These are phyloP conservation scores for Tricholoma matsutake DNA, from an alignment of 768 basidiomycete genomes.

Conservation along the genomic window DNA sequence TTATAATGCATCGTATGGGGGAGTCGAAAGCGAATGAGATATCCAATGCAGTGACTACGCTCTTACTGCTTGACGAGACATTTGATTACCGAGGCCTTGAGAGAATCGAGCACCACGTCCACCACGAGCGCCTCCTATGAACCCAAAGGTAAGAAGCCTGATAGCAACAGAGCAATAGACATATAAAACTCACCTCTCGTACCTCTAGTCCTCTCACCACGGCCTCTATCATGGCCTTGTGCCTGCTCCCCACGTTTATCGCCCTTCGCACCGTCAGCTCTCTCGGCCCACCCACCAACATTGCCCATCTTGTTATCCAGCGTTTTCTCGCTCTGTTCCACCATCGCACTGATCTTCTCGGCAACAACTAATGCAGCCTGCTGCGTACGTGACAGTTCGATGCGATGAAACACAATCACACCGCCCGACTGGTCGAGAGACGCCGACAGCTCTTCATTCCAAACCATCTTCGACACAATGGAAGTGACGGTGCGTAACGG, in stretches of 20 bases:
- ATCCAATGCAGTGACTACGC: neutral
- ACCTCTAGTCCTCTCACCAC: slow-evolving; percentile 66
- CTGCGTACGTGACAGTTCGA: slow-evolving; percentile 85
- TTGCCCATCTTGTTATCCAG: slow-evolving; percentile 83
- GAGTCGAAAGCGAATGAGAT: neutral
- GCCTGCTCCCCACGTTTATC: slow-evolving; percentile 80
- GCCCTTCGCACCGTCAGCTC: slow-evolving; percentile 66
- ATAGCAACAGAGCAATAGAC: neutral
- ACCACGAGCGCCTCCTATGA: slow-evolving; percentile 52
- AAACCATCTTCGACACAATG: slow-evolving; percentile 97
- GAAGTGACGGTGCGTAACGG: slow-evolving; percentile 80
- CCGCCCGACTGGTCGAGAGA: slow-evolving; percentile 89
- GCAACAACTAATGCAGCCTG: slow-evolving; percentile 87
- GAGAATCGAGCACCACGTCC: slow-evolving; percentile 81
- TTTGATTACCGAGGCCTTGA: slow-evolving; percentile 80
- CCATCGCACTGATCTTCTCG: slow-evolving; percentile 80
- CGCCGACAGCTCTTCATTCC: slow-evolving; percentile 92
- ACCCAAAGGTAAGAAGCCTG: neutral
- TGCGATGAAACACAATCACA: slow-evolving; percentile 90
- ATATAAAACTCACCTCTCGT: slow-evolving; percentile 46
- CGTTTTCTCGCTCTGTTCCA: slow-evolving; percentile 90
- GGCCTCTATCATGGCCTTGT: slow-evolving; percentile 66
- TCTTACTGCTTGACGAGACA: slow-evolving; percentile 42
- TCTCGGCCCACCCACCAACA: slow-evolving; percentile 58
- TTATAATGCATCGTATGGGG: neutral